phyloP scores from a whole-genome alignment of 1,284 basidiomycete genomes.

The Trametes sp. region DNA sequence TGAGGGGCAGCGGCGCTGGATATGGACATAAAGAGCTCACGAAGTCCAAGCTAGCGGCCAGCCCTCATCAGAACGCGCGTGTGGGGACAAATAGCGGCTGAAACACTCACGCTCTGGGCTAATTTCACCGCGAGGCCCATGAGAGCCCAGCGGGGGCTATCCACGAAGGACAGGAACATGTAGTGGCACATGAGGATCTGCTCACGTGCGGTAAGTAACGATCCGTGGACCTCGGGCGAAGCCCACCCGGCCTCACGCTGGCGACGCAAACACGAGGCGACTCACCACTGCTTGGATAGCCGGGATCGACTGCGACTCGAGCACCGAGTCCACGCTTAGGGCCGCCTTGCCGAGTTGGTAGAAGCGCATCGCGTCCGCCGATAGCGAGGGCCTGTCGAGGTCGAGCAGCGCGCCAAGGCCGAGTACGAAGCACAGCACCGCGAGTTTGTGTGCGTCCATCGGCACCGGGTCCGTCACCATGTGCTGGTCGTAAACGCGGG shows the following conservation, averaged over 20 bases:
- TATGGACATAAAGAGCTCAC: conserved; percentile 49
- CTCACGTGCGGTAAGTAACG: conserved; percentile 36
- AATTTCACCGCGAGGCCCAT: conserved; percentile 75
- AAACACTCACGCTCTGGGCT: conserved; percentile 66
- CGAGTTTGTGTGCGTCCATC: conserved; percentile 53
- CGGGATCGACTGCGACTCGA: conserved; percentile 67
- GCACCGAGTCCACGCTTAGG: conserved; percentile 63
- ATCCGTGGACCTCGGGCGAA: conserved; percentile 41
- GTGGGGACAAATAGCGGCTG: neutral
- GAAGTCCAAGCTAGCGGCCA: conserved; percentile 62
- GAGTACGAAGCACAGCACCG: conserved; percentile 46
- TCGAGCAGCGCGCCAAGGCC: conserved; percentile 48
- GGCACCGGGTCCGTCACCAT: conserved; percentile 49
- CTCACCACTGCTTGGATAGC: conserved; percentile 71
- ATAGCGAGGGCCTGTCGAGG: conserved; percentile 56
- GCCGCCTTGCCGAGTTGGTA: conserved; percentile 68
- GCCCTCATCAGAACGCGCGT: conserved; percentile 21
- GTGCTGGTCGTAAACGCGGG: conserved; percentile 57
- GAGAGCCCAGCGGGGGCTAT: conserved; percentile 69
- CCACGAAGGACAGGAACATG: conserved; percentile 72
- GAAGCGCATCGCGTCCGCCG: conserved; percentile 58
- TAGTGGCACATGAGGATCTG: conserved; percentile 76
- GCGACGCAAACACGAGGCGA: conserved; percentile 20
- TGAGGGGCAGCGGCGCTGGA: conserved; percentile 8
- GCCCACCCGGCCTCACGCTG: neutral